Evolutionary conservation across 1,139 yeast genomes (phyloP), one percentile per base, ranked within the genome.

Genomic region (Yamadazyma spencermartinsiae): DNA sequence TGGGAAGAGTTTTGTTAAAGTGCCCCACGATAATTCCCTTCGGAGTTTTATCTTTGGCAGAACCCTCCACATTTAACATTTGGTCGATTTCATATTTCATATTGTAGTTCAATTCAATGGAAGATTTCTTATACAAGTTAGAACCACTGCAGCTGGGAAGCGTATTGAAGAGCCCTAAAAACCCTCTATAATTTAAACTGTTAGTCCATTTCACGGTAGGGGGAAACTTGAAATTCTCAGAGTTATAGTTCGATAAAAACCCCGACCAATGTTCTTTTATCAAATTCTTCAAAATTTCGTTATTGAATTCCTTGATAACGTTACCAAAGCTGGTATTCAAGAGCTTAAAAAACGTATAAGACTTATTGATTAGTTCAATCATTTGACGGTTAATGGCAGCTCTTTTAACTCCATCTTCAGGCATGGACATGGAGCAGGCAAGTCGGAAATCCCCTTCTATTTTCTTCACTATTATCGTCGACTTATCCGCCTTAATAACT

Each of bases 181-280:
- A 61, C 1, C 76, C 76, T 32, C 48, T 49, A 43, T 60, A 61
- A 44, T 68, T 68, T 38, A 67, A 46, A 29, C 57, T 50, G 48
- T 64, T 66, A 10, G 70, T 63, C 76, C 76, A 70, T n/a, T 47
- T 46, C 11, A 64, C 52, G 3, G 54, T 55, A 4, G 52, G 50
- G 4, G 61, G 64, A 18, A 52, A 48, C 31, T 46, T 48, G 37
- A 53, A 54, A 24, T 51, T 48, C 39, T 56, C 61, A 10, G 41
- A 33, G 41, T 69, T 69, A 45, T 56, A 67, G 31, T 48, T 52
- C 1, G 33, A 30, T 10, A 66, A 23, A 39, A 68, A 68, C 10
- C 60, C 61, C 1, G 42, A 33, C 72, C 74, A 70, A 41, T 51
- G 65, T 23, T 54, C 56, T 4, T 31, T 35, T 13, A 67, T 51